These are phyloP conservation scores for Sindora glabra DNA, from an alignment of 306 rosid genomes.

Conservation along the genomic window DNA sequence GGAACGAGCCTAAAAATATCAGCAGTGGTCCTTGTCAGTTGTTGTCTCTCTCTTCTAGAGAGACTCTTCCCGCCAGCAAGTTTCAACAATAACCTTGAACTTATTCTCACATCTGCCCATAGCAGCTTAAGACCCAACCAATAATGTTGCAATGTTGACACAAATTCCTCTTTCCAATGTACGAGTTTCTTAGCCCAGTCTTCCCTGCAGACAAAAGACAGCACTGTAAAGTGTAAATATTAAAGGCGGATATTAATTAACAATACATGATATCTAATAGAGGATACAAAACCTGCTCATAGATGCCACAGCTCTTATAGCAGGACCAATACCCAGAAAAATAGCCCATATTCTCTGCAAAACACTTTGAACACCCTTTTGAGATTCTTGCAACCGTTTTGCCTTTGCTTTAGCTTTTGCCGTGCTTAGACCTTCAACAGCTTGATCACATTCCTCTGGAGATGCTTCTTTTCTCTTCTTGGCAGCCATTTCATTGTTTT, in stretches of 20 bases:
- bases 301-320: constrained; percentile 64
- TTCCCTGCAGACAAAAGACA: constrained; percentile 44
- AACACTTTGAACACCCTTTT: constrained; percentile 24
- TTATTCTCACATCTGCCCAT: constrained; percentile 75
- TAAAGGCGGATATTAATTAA: not conserved
- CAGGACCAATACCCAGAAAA: constrained; percentile 74
- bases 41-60: constrained; percentile 89
- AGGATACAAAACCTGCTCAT: constrained; percentile 65
- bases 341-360: constrained; percentile 47
- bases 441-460: constrained; percentile 93
- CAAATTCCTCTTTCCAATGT: constrained; percentile 73
- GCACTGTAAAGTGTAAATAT: not conserved
- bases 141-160: constrained; percentile 76
- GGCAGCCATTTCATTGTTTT: constrained; percentile 25
- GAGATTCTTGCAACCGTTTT: constrained; percentile 54
- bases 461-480: constrained; percentile 73
- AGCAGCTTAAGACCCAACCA: constrained; percentile 87
- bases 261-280: not conserved
- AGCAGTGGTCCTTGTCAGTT: constrained; percentile 80
- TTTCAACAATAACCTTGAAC: constrained; percentile 72
- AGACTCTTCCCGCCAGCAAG: constrained; percentile 92
- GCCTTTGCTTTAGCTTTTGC: constrained; percentile 91
- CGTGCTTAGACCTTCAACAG: constrained; percentile 71
- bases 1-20: constrained; percentile 95
- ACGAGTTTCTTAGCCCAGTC: constrained; percentile 88